Base-by-base conservation (phyloP, 192 early-diverging fungal species). In the Allomyces macrogynus region DNA sequence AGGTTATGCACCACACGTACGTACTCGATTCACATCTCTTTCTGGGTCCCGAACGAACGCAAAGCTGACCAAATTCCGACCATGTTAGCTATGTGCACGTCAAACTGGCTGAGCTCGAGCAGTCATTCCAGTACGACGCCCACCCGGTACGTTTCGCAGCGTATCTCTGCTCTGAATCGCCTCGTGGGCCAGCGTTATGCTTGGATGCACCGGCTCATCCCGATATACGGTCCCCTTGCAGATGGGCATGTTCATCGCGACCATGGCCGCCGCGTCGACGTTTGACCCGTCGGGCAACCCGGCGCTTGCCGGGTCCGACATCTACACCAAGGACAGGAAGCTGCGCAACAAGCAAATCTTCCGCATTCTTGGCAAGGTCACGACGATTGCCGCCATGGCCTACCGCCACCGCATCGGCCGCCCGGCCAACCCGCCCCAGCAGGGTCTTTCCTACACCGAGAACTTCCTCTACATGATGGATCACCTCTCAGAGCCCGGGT, bases 391-490 rank as follows among this genome's bases (percentile, higher is more conserved):
- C 14, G 76, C 81, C 18, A 75, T 70, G 61, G 75, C 76, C 10
- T 86, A 84, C 65, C 75, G 84, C 49, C 84, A 86, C 64, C 72
- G 84, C 7, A 80, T 79, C 70, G 75, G 84, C 12, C 72, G 73
- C 63, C 71, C 70, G 42, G 43, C 10, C 64, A 75, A 75, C 25
- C 43, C 43, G 67, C 84, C 65, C 60, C 70, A 65, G 43, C 75
- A 81, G 63, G 75, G 75, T 14, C 69, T 84, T 25, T 70, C 69
- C 23, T 85, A 84, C 64, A 77, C 79, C 2, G 83, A 78, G 68
- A 86, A 86, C 69, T 83, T 86, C 60, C 65, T 86, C 32, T 85
- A 77, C 70, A 86, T 86, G 85, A 73, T 86, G 71, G 84, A 85
- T 70, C 72, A 72, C 16, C 70, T 86, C 11, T 73, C 74, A 5